Evolutionary conservation across 306 rosid species (phyloP), one percentile per base, ranked within the genome.

Genomic region (Lupinus albus): DNA sequence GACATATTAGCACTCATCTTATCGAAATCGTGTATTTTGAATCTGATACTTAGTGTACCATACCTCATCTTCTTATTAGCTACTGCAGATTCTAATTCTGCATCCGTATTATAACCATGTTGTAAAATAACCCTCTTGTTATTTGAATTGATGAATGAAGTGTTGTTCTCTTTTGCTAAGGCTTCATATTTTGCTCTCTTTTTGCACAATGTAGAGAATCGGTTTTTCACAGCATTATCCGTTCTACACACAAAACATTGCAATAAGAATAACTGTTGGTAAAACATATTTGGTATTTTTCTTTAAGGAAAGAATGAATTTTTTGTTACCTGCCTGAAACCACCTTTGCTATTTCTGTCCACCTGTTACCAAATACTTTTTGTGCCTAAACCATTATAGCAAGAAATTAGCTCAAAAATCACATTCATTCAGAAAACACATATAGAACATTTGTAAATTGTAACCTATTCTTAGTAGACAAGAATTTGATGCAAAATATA

Each of bases 311-410:
- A 58, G 33, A 77, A 75, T 67, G 57, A 71, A 54, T 21, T 13
- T 21, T 59, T 42, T 11, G 48, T 71, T 84, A 94, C 99, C 99
- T 94, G 88, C 99, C 99, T 78, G 99, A 91, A 82, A 94, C 97
- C 81, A 94, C 97, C 85, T 91, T 94, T 1, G 99, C 97, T 79
- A 94, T 94, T 80, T 94, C 99, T 36, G 99, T 94, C 99, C 99
- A 94, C 70, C 97, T 84, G 77, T 94, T 94, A 36, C 99, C 99
- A 69, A 86, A 94, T 70, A 94, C 73, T 78, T 88, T 94, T 58
- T 94, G 99, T 63, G 99, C 99, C 99, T 94, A 78, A 61, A 76
- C 55, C 71, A 80, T 38, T 78, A 70, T 62, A 73, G 59, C 60
- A 51, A 63, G 17, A 68, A 58, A 84, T 65, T 45, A 85, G 60